Base-by-base conservation (phyloP, 1,284 basidiomycete genomes). In the Anthracocystis panici-leucophaei region DNA sequence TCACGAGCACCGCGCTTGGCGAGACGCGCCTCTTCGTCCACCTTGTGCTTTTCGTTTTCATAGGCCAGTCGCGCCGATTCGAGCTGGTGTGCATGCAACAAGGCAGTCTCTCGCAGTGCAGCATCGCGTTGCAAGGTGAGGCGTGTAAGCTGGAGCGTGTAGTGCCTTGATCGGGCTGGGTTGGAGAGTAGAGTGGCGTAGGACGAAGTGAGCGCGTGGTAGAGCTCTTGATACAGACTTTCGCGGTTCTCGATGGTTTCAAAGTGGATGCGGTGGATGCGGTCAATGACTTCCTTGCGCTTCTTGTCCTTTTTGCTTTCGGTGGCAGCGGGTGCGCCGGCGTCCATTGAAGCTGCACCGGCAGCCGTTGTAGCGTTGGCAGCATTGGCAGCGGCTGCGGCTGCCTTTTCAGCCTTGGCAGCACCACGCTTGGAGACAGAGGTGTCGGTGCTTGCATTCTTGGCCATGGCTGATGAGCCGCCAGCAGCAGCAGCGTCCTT, bases 181-280 rank as follows among this genome's bases (percentile, higher is more conserved):
- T 76, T 79, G 38, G 67, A 73, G 35, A 85, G 77, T 11, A 85
- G 67, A n/a, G 75, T 79, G 1, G 81, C 64, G 40, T 80, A 79
- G 16, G 75, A 79, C 23, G 73, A 65, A 11, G 79, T 71, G 42
- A 83, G 76, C 5, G 73, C 66, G 40, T 78, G 75, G 53, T 78
- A 80, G 12, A 81, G 70, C 20, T 84, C 81, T 29, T 82, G 78
- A 50, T 80, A 84, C n/a, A 81, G 57, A 8, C 72, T 41, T 9
- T 85, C 83, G 35, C 83, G 69, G 54, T 81, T 80, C 55, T 85
- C 83, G 40, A 84, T 58, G 14, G 77, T 79, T 27, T 85, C 82
- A 65, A 81, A 82, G 55, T 84, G 82, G 41, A 80, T 71, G 35
- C 78, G 78, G 45, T 84, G 79, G 45, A 85, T 74, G 31, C 82